phyloP scores from a whole-genome alignment of 2,329 filamentous ascomycete species.

The Phialophora tarda region DNA sequence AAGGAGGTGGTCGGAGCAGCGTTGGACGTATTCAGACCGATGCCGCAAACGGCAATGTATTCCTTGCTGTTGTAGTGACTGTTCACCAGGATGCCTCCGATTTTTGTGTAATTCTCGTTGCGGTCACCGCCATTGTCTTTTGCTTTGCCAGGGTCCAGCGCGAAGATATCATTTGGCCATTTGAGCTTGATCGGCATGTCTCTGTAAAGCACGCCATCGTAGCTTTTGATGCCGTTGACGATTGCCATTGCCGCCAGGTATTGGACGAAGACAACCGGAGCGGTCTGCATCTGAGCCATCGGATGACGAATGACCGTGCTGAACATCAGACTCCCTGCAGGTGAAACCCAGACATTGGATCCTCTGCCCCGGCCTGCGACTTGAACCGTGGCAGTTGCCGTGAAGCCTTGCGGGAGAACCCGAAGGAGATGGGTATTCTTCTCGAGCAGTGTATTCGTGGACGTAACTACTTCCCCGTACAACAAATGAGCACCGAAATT shows the following conservation, averaged over 20 bases:
- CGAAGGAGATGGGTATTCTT: constrained; percentile 84
- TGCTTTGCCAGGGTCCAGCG: constrained; percentile 61
- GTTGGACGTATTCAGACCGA: constrained; percentile 86
- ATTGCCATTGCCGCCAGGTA: constrained; percentile 90
- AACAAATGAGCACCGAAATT: constrained; percentile 77
- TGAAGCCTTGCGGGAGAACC: constrained; percentile 82
- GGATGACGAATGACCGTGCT: constrained; percentile 87
- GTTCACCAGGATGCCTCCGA: constrained; percentile 91
- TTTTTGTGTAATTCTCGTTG: constrained; percentile 72
- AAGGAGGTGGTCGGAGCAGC: constrained; percentile 84
- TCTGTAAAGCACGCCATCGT: constrained; percentile 74
- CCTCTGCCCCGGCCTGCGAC: constrained; percentile 87
- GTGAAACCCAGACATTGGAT: constrained; percentile 92
- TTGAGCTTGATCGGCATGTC: constrained; percentile 83
- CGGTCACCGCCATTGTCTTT: constrained; percentile 30
- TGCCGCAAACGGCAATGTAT: constrained; percentile 85
- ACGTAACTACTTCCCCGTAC: constrained; percentile 91
- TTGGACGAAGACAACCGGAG: constrained; percentile 90
- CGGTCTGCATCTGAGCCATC: constrained; percentile 69
- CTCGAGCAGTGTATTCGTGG: constrained; percentile 90
- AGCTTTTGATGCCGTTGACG: constrained; percentile 79
- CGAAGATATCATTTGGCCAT: constrained; percentile 96
- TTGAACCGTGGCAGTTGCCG: constrained; percentile 83
- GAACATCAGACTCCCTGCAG: constrained; percentile 83
- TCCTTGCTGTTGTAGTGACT: constrained; percentile 76